A percentile compares a stretch with the other conserved stretches of the same genome.
These are phyloP conservation scores for Apiospora saccharicola DNA, from an alignment of 2,329 filamentous ascomycete species.

Conservation along the genomic window DNA sequence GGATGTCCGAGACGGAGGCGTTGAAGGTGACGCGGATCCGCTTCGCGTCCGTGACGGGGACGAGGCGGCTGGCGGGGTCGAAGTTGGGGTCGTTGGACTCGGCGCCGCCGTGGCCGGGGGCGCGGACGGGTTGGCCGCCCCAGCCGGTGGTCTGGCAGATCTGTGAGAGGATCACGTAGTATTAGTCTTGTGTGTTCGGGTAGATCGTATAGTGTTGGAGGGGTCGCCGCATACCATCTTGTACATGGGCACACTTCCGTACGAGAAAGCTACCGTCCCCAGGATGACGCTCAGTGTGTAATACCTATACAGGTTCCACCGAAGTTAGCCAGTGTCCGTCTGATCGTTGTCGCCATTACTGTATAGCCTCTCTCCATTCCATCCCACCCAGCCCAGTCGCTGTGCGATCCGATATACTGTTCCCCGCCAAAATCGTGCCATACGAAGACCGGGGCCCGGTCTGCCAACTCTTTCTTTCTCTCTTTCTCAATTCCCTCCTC, in stretches of 20 bases:
- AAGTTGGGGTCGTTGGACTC: conserved; percentile 51
- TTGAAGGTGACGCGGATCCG: conserved; percentile 96
- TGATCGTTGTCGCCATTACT: not conserved
- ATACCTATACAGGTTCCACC: conserved; percentile 55
- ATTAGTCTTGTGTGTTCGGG: not conserved
- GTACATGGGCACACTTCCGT: conserved; percentile 85
- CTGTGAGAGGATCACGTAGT: conserved; percentile 46
- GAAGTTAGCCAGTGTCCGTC: not conserved
- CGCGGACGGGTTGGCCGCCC: conserved; percentile 91
- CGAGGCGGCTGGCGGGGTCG: conserved; percentile 78
- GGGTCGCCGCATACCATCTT: conserved; percentile 71
- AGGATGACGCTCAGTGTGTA: conserved; percentile 81
- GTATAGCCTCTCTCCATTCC: not conserved
- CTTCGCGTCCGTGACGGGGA: conserved; percentile 80
- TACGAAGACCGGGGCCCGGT: no score
- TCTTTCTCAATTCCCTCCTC: not conserved
- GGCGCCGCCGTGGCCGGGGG: conserved; percentile 68
- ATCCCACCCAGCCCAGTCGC: not conserved
- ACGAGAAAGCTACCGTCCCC: conserved; percentile 80
- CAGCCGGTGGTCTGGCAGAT: conserved; percentile 89
- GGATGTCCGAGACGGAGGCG: conserved; percentile 90
- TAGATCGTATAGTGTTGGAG: not conserved
- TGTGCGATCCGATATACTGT: not conserved
- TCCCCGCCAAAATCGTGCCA: not conserved
- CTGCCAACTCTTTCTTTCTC: no score